These are phyloP conservation scores for Eutrema japonicum DNA, from an alignment of 345 rosid species.

Conservation along the genomic window DNA sequence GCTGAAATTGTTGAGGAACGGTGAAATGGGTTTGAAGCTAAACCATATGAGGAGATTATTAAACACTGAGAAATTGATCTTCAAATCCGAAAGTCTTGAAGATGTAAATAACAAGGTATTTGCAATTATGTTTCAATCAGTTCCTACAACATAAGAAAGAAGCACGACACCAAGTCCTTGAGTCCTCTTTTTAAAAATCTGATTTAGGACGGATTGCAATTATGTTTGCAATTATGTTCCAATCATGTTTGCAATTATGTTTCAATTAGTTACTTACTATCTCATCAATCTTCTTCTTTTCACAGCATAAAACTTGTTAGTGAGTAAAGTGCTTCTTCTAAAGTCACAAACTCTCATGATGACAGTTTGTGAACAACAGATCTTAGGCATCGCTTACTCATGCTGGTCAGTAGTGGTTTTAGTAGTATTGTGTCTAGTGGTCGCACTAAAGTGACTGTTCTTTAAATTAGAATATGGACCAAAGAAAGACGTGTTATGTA, in stretches of 20 bases:
- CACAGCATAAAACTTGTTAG: background rate
- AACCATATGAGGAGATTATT: too few relatives aligned
- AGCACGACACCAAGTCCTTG: too few relatives aligned
- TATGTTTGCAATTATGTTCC: conserved; percentile 50
- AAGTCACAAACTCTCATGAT: conserved; percentile 10
- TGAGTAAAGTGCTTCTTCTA: conserved; percentile 3
- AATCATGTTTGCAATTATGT: conserved; percentile 50
- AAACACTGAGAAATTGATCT: too few relatives aligned
- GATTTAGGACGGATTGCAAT: conserved; percentile 53
- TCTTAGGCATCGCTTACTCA: conserved; percentile 69
- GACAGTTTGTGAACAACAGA: conserved; percentile 80
- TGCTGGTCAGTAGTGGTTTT: conserved; percentile 71
- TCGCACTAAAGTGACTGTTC: conserved; percentile 62
- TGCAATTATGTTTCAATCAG: too few relatives aligned
- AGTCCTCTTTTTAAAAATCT: background rate
- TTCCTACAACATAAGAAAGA: too few relatives aligned
- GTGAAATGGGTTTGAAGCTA: too few relatives aligned
- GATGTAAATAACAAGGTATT: too few relatives aligned
- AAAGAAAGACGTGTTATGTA: background rate
- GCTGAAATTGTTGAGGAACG: too few relatives aligned
- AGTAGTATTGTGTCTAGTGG: conserved; percentile 61
- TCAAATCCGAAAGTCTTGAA: too few relatives aligned
- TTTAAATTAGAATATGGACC: background rate
- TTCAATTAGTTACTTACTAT: background rate
- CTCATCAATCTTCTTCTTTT: background rate